A percentile compares a stretch with the other conserved stretches of the same genome.
phyloP scores from a whole-genome alignment of 768 basidiomycete genomes.

The Phylloporus scabripes region DNA sequence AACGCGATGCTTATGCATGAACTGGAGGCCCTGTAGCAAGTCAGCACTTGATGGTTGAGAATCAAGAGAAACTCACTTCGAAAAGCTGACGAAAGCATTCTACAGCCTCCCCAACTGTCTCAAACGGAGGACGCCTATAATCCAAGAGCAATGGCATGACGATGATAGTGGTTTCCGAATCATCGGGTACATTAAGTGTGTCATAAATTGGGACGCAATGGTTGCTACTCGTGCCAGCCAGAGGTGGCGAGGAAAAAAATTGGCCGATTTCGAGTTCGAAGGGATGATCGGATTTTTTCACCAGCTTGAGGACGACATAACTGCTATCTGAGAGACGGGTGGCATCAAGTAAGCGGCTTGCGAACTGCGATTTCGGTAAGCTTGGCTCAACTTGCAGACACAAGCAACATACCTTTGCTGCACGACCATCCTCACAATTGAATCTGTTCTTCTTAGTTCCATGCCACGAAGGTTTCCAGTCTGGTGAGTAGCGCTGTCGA shows the following conservation, averaged over 20 bases:
- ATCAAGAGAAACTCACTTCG: not conserved
- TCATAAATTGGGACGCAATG: constrained; percentile 31
- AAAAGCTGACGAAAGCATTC: not conserved
- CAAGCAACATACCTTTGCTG: constrained; percentile 8
- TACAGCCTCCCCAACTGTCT: not conserved
- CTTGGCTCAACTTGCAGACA: not conserved
- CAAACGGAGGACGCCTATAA: constrained; percentile 2
- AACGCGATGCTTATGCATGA: too few relatives aligned
- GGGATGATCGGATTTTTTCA: constrained; percentile 9
- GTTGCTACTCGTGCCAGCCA: constrained; percentile 15
- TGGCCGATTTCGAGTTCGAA: constrained; percentile 27
- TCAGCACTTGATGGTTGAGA: not conserved
- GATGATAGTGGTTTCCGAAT: constrained; percentile 19
- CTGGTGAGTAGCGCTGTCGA: constrained; percentile 7
- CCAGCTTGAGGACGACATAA: constrained; percentile 28
- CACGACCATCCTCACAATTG: not conserved
- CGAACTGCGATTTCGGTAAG: constrained; percentile 11
- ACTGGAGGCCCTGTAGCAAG: not conserved
- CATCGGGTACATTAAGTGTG: constrained; percentile 1
- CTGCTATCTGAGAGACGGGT: constrained; percentile 20
- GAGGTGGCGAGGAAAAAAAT: constrained; percentile 7
- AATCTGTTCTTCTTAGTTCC: not conserved
- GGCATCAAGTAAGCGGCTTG: constrained; percentile 22
- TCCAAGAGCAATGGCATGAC: constrained; percentile 34
- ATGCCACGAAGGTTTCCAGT: constrained; percentile 8